A percentile compares a stretch with the other conserved stretches of the same genome.
phyloP scores from a whole-genome alignment of 2,329 filamentous ascomycete species.

The Clonostachys rosea region DNA sequence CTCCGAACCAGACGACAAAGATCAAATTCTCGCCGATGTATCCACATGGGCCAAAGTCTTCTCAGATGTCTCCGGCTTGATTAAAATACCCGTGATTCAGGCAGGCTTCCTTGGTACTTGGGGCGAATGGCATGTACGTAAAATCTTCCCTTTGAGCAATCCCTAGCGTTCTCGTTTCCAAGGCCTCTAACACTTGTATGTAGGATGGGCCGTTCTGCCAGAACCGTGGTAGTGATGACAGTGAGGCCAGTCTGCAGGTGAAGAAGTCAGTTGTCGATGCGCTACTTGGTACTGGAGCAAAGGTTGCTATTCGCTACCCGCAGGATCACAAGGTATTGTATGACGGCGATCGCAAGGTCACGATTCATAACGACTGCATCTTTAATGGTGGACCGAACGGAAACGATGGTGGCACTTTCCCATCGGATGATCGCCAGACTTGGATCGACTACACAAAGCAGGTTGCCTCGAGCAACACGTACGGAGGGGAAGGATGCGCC shows the following conservation, averaged over 20 bases:
- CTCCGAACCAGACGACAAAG: constrained; percentile 4
- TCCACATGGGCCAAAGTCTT: constrained; percentile 4
- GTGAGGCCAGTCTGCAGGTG: neutral
- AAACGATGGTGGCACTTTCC: constrained; percentile 7
- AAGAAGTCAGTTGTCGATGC: constrained; percentile 4
- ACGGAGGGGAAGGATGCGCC: constrained; percentile 8
- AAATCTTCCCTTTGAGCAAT: neutral
- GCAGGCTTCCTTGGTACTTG: constrained; percentile 9
- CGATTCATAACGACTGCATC: constrained; percentile 23
- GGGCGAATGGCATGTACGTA: constrained; percentile 10
- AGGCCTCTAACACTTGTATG: neutral
- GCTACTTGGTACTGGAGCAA: constrained; percentile 3
- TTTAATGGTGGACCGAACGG: constrained; percentile 17
- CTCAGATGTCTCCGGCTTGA: constrained; percentile 2
- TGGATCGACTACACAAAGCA: constrained; percentile 7
- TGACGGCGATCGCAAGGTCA: constrained; percentile 12
- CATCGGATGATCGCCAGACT: constrained; percentile 3
- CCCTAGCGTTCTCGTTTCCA: neutral
- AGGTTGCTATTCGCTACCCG: constrained; percentile 8
- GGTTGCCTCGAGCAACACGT: constrained; percentile 5
- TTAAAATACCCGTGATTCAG: constrained; percentile 8
- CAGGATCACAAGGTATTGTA: constrained; percentile 6
- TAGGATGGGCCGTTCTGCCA: constrained; percentile 6
- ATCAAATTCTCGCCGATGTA: constrained; percentile 5
- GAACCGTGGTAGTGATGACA: constrained; percentile 1